phyloP scores from a whole-genome alignment of 2,329 filamentous ascomycete genomes.

The Ophidiomyces ophidiicola region DNA sequence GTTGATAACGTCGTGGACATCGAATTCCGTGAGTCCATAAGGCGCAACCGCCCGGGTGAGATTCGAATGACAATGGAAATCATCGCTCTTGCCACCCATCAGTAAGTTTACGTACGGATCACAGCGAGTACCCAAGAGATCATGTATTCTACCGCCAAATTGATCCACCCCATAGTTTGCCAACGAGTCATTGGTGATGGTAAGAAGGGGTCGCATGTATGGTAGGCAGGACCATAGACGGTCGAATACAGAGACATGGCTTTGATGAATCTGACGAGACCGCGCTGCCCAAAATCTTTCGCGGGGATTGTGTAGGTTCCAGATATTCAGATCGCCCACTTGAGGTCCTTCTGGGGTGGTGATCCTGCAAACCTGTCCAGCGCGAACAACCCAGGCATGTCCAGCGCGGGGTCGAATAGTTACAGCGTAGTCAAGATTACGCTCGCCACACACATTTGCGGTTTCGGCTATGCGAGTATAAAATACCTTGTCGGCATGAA shows the following conservation, averaged over 20 bases:
- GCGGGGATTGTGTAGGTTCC: slow-evolving; percentile 62
- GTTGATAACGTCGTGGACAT: slow-evolving; percentile 77
- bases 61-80: slow-evolving; percentile 78
- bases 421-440: slow-evolving; percentile 37
- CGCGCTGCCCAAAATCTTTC: slow-evolving; percentile 73
- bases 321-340: slow-evolving; percentile 74
- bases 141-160: slow-evolving; percentile 58
- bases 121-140: slow-evolving; percentile 69
- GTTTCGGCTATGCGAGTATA: slow-evolving; percentile 30
- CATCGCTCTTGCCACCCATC: slow-evolving; percentile 57
- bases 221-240: slow-evolving; percentile 67
- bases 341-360: slow-evolving; percentile 67
- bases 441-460: slow-evolving; percentile 21
- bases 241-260: slow-evolving; percentile 60
- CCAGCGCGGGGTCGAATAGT: slow-evolving; percentile 62
- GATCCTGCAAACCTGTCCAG: slow-evolving; percentile 57
- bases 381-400: slow-evolving; percentile 57
- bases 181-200: slow-evolving; percentile 58
- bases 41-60: slow-evolving; percentile 59
- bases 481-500: slow-evolving; percentile 27
- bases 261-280: slow-evolving; percentile 65
- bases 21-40: slow-evolving; percentile 55
- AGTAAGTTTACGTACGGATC: slow-evolving; percentile 73
- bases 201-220: slow-evolving; percentile 61
- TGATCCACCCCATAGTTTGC: slow-evolving; percentile 47